phyloP scores from a whole-genome alignment of 306 rosid species.

The Senna tora region DNA sequence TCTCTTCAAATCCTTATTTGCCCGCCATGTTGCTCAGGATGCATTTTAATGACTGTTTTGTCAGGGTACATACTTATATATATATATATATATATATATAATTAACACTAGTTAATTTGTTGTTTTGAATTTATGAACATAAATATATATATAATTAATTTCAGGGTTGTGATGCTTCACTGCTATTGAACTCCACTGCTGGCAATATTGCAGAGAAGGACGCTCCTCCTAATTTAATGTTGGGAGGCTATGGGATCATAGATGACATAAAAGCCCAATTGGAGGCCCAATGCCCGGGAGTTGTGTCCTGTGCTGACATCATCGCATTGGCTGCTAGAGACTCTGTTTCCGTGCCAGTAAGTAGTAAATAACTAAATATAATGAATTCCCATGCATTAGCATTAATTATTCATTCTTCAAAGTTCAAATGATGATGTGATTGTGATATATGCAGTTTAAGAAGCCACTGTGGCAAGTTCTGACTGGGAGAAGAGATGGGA shows the following conservation, averaged over 20 bases:
- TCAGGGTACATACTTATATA: slow-evolving; percentile 46
- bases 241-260: slow-evolving; percentile 59
- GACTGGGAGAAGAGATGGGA: slow-evolving; percentile 76
- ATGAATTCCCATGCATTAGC: no score
- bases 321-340: slow-evolving; percentile 62
- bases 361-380: neutral
- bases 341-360: slow-evolving; percentile 52
- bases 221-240: slow-evolving; percentile 43
- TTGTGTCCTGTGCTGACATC: slow-evolving; percentile 72
- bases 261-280: slow-evolving; percentile 51
- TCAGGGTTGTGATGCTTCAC: slow-evolving; percentile 69
- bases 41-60: slow-evolving; percentile 77
- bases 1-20: slow-evolving; percentile 41
- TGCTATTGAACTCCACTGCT: slow-evolving; percentile 54
- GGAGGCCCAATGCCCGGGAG: slow-evolving; percentile 50
- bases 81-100: no score
- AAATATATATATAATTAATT: no score
- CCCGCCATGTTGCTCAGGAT: slow-evolving; percentile 58
- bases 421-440: no score
- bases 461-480: slow-evolving; percentile 56
- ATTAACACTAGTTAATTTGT: no score
- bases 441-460: slow-evolving; percentile 52
- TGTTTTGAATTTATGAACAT: no score
- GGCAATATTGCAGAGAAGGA: slow-evolving; percentile 51
- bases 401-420: no score